Percentiles rank a stretch among this genome's conserved stretches.
Evolutionary conservation across 306 rosid genomes (phyloP).

Genomic region (Fragaria vesca): DNA sequence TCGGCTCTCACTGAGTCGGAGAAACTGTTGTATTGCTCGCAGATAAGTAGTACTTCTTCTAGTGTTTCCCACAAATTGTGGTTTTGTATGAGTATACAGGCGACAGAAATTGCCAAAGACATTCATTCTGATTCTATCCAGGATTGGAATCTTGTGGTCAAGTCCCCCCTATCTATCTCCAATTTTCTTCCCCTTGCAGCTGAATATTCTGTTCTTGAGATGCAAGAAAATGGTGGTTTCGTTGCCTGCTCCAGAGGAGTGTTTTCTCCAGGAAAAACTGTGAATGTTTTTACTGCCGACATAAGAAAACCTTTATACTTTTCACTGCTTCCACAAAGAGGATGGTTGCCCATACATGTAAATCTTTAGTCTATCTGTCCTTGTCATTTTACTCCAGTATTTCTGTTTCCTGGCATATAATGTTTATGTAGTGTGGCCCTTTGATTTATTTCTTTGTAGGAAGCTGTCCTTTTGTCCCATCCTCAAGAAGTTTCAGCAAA

Average conservation of each 20-base stretch:
- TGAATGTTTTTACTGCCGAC: constrained; percentile 74
- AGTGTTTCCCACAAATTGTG: constrained; percentile 63
- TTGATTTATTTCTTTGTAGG: constrained; percentile 44
- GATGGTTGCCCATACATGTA: constrained; percentile 92
- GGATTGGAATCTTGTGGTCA: constrained; percentile 90
- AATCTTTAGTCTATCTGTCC: constrained; percentile 18
- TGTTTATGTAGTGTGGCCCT: constrained; percentile 13
- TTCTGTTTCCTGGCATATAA: constrained; percentile 3
- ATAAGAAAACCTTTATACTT: constrained; percentile 89
- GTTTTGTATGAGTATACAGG: constrained; percentile 83
- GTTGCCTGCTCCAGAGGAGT: constrained; percentile 74
- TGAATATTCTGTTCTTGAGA: constrained; percentile 86
- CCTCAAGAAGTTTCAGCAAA: constrained; percentile 69
- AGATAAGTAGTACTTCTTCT: constrained; percentile 64
- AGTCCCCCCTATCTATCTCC: constrained; percentile 77
- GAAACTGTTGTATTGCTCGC: constrained; percentile 69
- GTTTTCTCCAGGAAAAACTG: constrained; percentile 67
- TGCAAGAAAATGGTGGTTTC: constrained; percentile 73
- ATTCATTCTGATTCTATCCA: constrained; percentile 85
- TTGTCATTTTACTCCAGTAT: background rate
- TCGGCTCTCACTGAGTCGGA: constrained; percentile 78
- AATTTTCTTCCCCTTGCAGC: constrained; percentile 91
- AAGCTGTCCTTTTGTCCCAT: constrained; percentile 86
- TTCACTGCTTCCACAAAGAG: constrained; percentile 89
- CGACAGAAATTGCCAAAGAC: constrained; percentile 89